Conservation (phyloP, 2,329 filamentous ascomycete genomes). For the Akanthomyces muscarius region DNA sequence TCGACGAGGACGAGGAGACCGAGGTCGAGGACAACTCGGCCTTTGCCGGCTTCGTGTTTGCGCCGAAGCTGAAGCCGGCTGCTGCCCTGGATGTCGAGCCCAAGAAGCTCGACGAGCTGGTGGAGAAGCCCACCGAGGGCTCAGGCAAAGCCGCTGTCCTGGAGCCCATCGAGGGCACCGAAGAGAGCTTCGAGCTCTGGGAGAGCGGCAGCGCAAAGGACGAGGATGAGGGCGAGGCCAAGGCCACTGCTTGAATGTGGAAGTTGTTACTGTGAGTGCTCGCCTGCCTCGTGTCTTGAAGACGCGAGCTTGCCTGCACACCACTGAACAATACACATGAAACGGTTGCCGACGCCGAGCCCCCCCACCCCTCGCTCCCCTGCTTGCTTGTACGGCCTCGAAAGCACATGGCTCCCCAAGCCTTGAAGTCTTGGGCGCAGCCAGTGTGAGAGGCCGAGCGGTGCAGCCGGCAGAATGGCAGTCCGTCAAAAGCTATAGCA, state of each 20-base stretch:
- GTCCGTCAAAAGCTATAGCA: background rate
- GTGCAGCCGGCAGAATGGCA: background rate
- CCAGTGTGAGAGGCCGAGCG: background rate
- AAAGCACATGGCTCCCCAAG: background rate
- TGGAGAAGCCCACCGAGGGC: conserved; percentile 33
- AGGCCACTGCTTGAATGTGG: conserved; percentile 23
- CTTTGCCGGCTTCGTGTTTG: conserved; percentile 20
- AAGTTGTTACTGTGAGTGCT: background rate
- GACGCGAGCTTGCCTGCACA: background rate
- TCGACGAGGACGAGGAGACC: conserved; percentile 57
- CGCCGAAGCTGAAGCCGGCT: conserved; percentile 20
- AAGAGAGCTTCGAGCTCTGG: conserved; percentile 64
- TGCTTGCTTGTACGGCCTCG: conserved; percentile 5
- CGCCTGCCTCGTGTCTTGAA: background rate
- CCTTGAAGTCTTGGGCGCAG: conserved; percentile 1
- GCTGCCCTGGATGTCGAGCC: conserved; percentile 17
- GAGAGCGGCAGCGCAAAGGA: conserved; percentile 64
- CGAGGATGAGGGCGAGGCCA: conserved; percentile 46
- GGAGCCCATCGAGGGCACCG: conserved; percentile 54
- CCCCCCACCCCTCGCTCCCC: background rate
- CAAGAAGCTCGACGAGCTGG: conserved; percentile 34
- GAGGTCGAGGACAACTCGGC: conserved; percentile 26
- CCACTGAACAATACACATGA: background rate
- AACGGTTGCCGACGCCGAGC: background rate
- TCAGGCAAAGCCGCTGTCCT: conserved; percentile 45